A percentile compares a stretch with the other conserved stretches of the same genome.
Evolutionary conservation across 192 early-diverging fungal genomes (phyloP).

Genomic region (Entophlyctis helioformis): DNA sequence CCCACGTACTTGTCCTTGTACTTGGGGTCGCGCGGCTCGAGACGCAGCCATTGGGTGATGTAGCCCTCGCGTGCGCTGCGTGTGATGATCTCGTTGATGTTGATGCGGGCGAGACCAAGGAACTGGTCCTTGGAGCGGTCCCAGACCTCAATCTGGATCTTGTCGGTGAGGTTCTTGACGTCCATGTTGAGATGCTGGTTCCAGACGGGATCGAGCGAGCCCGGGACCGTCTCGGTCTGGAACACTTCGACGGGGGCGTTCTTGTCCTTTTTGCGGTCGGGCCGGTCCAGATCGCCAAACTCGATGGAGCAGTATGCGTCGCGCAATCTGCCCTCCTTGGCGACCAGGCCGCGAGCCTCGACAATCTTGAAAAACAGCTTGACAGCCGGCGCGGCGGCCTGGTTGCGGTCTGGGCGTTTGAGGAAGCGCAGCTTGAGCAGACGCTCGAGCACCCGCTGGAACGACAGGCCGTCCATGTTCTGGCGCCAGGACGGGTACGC

Average conservation of each 20-base stretch:
- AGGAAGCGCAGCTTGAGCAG: conserved; percentile 20
- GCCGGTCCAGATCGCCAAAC: conserved; percentile 18
- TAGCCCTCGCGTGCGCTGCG: conserved; percentile 17
- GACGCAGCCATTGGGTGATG: conserved; percentile 17
- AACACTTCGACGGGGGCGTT: conserved; percentile 16
- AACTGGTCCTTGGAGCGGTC: conserved; percentile 39
- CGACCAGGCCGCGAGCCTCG: conserved; percentile 30
- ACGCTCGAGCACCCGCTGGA: conserved; percentile 28
- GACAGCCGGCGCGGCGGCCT: conserved; percentile 1
- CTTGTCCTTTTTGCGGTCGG: conserved; percentile 11
- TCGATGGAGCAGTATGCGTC: conserved; percentile 41
- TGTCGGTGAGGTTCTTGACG: conserved; percentile 17
- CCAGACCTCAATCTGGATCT: conserved; percentile 32
- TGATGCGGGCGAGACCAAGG: conserved; percentile 28
- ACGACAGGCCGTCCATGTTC: conserved; percentile 3
- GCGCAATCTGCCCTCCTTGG: conserved; percentile 33
- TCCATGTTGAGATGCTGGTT: conserved; percentile 32
- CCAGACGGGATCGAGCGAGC: conserved; percentile 28
- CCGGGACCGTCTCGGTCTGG: conserved; percentile 25
- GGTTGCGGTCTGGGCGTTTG: neutral
- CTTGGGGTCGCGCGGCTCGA: conserved; percentile 23
- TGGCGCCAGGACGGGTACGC: conserved; percentile 26
- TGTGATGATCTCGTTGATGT: conserved; percentile 24
- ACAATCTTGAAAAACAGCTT: conserved; percentile 37
- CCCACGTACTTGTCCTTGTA: conserved; percentile 51